phyloP scores from a whole-genome alignment of 257 asterid species.

The Fraxinus americana region DNA sequence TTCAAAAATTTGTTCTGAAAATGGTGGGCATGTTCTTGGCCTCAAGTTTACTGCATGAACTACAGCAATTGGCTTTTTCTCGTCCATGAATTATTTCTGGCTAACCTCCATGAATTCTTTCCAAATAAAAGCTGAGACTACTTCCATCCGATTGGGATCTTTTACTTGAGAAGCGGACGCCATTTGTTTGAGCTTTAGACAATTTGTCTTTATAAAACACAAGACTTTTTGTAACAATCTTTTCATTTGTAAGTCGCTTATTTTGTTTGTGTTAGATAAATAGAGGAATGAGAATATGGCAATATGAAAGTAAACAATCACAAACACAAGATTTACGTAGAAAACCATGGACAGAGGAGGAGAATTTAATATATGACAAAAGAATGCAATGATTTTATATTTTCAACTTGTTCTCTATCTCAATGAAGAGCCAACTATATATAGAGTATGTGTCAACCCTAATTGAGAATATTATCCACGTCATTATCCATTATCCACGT shows the following conservation, averaged over 20 bases:
- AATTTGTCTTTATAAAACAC: conserved; percentile 40
- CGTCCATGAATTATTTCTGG: not conserved
- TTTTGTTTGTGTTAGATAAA: no score
- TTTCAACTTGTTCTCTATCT: no score
- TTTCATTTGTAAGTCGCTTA: conserved; percentile 1
- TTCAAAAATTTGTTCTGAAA: conserved; percentile 26
- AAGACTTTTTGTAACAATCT: conserved; percentile 25
- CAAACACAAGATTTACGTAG: no score
- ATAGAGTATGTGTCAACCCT: no score
- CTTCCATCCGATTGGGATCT: conserved; percentile 50
- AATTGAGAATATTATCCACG: no score
- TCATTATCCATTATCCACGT: no score
- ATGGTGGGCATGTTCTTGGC: conserved; percentile 33
- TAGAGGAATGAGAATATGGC: no score
- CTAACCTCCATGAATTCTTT: conserved; percentile 18
- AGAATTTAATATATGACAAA: no score
- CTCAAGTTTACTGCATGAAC: conserved; percentile 36
- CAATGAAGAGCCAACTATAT: no score
- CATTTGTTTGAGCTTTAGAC: conserved; percentile 20
- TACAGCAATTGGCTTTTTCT: conserved; percentile 2
- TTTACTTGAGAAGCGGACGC: conserved; percentile 18
- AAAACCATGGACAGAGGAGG: no score
- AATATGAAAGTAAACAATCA: no score
- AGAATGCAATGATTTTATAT: no score
- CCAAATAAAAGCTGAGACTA: conserved; percentile 50